These are phyloP conservation scores for Suhomyces maxii DNA, from an alignment of 1,139 yeast species.

Conservation along the genomic window DNA sequence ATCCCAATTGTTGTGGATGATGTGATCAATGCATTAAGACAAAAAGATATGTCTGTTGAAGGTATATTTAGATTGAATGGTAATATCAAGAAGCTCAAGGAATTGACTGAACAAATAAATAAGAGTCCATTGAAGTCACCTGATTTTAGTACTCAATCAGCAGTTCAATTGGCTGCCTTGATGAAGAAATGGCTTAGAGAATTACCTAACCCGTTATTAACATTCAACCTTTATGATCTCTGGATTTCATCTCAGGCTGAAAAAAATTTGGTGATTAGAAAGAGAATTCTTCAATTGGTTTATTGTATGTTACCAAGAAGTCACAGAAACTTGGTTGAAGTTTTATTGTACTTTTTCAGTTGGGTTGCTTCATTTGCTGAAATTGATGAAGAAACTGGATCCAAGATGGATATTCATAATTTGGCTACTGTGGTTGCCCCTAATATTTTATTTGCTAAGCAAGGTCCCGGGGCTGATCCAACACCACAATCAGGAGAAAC, in stretches of 20 bases:
- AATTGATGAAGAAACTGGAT: slow-evolving; percentile 81
- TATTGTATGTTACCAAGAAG: slow-evolving; percentile 80
- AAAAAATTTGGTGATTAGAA: slow-evolving; percentile 48
- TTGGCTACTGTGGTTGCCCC: slow-evolving; percentile 96
- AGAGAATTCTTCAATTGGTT: slow-evolving; percentile 63
- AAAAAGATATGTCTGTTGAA: slow-evolving; percentile 94
- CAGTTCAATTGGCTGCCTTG: slow-evolving; percentile 92
- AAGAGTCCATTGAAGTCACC: slow-evolving; percentile 71
- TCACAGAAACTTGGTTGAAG: slow-evolving; percentile 86
- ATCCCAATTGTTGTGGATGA: slow-evolving; percentile 91
- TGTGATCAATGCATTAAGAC: slow-evolving; percentile 76
- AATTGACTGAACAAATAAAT: slow-evolving; percentile 74
- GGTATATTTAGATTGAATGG: slow-evolving; percentile 97
- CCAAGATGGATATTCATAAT: slow-evolving; percentile 96
- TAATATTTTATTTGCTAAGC: slow-evolving; percentile 66
- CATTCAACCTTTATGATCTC: slow-evolving; percentile 70
- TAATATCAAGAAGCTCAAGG: slow-evolving; percentile 79
- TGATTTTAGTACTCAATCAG: slow-evolving; percentile 72
- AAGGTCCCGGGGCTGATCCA: slow-evolving; percentile 27
- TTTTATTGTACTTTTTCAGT: slow-evolving; percentile 77
- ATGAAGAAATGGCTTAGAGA: slow-evolving; percentile 91
- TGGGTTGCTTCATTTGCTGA: slow-evolving; percentile 98
- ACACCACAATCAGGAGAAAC: slow-evolving; percentile 57
- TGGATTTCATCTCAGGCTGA: slow-evolving; percentile 78
- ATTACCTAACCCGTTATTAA: slow-evolving; percentile 86